Evolutionary conservation across 1,284 basidiomycete genomes (phyloP).

Genomic region (Rhodotorula mucilaginosa): DNA sequence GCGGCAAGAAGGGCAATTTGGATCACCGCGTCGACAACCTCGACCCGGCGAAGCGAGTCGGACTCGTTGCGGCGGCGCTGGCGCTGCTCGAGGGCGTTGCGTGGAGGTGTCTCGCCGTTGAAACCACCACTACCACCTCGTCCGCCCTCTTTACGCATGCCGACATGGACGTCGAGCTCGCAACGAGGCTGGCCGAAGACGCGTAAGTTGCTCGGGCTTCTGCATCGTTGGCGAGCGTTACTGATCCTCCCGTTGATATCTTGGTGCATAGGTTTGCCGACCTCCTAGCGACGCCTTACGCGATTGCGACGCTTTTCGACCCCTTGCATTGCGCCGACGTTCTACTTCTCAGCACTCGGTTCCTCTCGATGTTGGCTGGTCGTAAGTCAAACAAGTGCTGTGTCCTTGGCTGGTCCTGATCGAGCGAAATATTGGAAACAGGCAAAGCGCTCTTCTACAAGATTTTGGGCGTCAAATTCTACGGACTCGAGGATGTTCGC

Average conservation of each 20-base stretch:
- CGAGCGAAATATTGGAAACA: no score
- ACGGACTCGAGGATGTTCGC: conserved; percentile 19
- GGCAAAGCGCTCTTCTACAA: conserved; percentile 20
- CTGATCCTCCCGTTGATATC: background rate
- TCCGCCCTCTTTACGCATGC: background rate
- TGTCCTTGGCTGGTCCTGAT: no score
- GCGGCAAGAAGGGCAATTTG: background rate
- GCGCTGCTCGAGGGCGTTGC: conserved; percentile 27
- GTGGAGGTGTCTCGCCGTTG: conserved; percentile 16
- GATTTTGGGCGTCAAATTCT: conserved; percentile 23
- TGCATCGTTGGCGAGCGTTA: no score
- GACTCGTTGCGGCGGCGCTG: conserved; percentile 10
- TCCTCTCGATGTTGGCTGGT: conserved; percentile 18
- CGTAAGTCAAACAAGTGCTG: background rate
- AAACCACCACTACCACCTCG: background rate
- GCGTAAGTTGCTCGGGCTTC: conserved; percentile 5
- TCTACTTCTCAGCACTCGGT: conserved; percentile 8
- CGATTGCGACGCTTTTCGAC: conserved; percentile 31
- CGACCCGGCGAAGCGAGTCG: conserved; percentile 6
- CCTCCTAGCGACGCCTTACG: conserved; percentile 8
- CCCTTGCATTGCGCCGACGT: conserved; percentile 20
- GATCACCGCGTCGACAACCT: conserved; percentile 2
- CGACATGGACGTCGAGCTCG: background rate
- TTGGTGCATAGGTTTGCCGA: conserved; percentile 6
- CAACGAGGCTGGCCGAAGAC: conserved; percentile 6